These are phyloP conservation scores for Sedum album DNA, from an alignment of 164 flowering plant species.

Conservation along the genomic window DNA sequence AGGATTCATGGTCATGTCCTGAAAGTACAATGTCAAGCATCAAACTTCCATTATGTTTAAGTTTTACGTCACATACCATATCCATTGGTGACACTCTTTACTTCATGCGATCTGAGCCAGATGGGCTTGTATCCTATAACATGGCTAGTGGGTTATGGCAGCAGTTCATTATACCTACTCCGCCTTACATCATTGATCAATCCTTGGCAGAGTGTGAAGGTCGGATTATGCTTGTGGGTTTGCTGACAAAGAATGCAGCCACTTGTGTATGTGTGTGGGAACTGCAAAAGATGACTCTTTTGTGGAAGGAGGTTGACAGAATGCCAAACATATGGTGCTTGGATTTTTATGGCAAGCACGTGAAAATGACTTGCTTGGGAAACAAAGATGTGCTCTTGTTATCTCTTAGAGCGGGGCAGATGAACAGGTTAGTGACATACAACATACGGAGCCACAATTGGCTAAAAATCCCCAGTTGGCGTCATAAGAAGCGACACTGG, in stretches of 20 bases:
- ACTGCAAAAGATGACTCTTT: slow-evolving; percentile 95
- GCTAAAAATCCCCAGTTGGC: slow-evolving; percentile 72
- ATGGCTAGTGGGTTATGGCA: slow-evolving; percentile 67
- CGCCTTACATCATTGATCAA: slow-evolving; percentile 55
- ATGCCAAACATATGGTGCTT: slow-evolving; percentile 99
- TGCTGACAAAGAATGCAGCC: slow-evolving; percentile 88
- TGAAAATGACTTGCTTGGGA: slow-evolving; percentile 91
- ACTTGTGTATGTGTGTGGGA: slow-evolving; percentile 99
- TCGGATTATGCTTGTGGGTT: slow-evolving; percentile 76
- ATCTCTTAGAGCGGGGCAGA: slow-evolving; percentile 66
- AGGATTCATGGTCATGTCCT: slow-evolving; percentile 59
- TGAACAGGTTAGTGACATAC: slow-evolving; percentile 79
- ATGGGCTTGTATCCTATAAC: slow-evolving; percentile 72
- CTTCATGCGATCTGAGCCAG: slow-evolving; percentile 84
- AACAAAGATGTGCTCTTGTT: slow-evolving; percentile 86
- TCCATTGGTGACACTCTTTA: slow-evolving; percentile 40
- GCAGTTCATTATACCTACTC: slow-evolving; percentile 68
- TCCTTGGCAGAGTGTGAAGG: slow-evolving; percentile 78
- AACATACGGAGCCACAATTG: slow-evolving; percentile 58
- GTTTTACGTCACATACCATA: slow-evolving; percentile 70
- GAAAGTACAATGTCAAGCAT: slow-evolving; percentile 60
- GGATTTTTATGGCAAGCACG: slow-evolving; percentile 98
- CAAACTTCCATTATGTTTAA: slow-evolving; percentile 64
- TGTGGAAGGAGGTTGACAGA: slow-evolving; percentile 99
- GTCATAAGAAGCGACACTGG: slow-evolving; percentile 75